A percentile compares a stretch with the other conserved stretches of the same genome.
phyloP scores from a whole-genome alignment of 2,329 filamentous ascomycete species.

The Acrodontium crateriforme region DNA sequence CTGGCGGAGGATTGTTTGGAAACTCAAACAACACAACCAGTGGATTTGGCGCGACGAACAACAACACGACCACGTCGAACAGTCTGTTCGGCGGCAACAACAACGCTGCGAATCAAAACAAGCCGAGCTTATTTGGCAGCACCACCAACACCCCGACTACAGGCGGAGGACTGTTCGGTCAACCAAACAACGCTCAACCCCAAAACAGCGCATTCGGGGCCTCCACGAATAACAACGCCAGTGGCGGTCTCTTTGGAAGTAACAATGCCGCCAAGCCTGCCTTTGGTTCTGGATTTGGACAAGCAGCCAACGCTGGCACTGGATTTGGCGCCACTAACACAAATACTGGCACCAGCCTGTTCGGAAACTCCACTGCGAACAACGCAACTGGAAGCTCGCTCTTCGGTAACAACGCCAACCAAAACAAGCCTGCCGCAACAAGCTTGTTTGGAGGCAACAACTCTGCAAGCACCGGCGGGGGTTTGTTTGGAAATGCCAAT shows the following conservation, averaged over 20 bases:
- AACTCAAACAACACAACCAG: slow-evolving; percentile 10
- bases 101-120: slow-evolving; percentile 8
- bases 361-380: slow-evolving; percentile 16
- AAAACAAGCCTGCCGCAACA: slow-evolving; percentile 18
- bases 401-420: slow-evolving; percentile 14
- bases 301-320: slow-evolving; percentile 11
- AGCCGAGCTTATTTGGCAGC: slow-evolving; percentile 27
- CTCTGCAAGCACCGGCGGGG: slow-evolving; percentile 16
- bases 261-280: slow-evolving; percentile 8
- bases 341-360: slow-evolving; percentile 13
- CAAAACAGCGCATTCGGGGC: too few species aligned
- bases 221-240: slow-evolving; percentile 14
- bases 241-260: slow-evolving; percentile 14
- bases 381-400: slow-evolving; percentile 9
- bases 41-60: slow-evolving; percentile 19
- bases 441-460: slow-evolving; percentile 27
- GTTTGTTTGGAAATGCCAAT: slow-evolving; percentile 23
- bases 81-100: slow-evolving; percentile 18
- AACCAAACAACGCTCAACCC: slow-evolving; percentile 19
- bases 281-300: slow-evolving; percentile 10
- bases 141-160: slow-evolving; percentile 22
- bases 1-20: slow-evolving; percentile 19
- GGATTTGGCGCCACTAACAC: slow-evolving; percentile 14
- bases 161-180: slow-evolving; percentile 32
- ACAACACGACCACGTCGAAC: slow-evolving; percentile 14